Conservation (phyloP, 768 basidiomycete genomes). For the Leccinellum albellum region DNA sequence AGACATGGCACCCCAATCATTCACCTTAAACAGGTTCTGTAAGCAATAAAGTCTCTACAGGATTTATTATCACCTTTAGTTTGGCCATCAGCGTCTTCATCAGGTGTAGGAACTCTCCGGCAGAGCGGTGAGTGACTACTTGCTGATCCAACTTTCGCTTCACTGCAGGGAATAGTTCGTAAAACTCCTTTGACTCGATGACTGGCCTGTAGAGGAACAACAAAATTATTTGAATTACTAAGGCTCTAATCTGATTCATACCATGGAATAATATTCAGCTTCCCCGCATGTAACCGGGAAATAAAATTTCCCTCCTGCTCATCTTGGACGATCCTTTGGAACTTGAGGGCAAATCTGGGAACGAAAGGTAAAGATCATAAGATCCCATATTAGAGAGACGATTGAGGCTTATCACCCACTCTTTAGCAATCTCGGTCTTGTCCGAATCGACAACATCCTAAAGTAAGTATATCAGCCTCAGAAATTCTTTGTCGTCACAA, state of each 20-base stretch:
- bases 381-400: not conserved
- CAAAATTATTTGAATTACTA: not conserved
- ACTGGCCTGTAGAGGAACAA: conserved; percentile 38
- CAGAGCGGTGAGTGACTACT: conserved; percentile 43
- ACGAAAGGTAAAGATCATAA: fast-evolving
- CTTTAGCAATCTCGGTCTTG: conserved; percentile 52
- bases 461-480: not conserved
- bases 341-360: conserved; percentile 51
- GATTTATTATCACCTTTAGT: conserved; percentile 44
- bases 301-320: conserved; percentile 64
- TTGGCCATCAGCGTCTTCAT: conserved; percentile 71
- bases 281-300: conserved; percentile 52
- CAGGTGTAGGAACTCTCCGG: conserved; percentile 51
- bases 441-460: conserved; percentile 66
- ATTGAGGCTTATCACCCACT: conserved; percentile 35
- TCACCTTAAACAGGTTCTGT: conserved; percentile 36
- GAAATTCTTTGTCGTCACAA: not conserved
- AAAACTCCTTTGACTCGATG: conserved; percentile 60
- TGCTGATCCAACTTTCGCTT: conserved; percentile 49
- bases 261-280: conserved; percentile 60
- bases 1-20: conserved; percentile 63
- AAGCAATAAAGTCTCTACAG: not conserved
- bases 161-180: conserved; percentile 47
- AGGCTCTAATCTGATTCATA: not conserved
- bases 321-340: conserved; percentile 58